Conservation (phyloP, 2,329 filamentous ascomycete genomes). For the Fusarium dlaminii region DNA sequence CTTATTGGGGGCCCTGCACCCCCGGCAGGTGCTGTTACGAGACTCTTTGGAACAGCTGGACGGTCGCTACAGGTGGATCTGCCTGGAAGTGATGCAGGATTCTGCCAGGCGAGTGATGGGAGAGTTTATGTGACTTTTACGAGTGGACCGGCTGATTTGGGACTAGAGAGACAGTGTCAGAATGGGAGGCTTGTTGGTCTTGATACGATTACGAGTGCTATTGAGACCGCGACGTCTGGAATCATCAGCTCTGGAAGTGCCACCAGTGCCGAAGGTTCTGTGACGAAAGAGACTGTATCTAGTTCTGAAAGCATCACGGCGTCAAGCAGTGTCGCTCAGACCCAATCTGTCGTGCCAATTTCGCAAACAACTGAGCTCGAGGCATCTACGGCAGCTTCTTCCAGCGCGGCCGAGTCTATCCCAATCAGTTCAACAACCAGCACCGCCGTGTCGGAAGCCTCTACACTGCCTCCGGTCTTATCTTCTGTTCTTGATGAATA, state of each 20-base stretch:
- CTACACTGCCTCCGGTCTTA: background rate
- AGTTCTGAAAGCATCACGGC: fast-evolving
- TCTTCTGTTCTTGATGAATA: background rate
- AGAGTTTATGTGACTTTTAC: background rate
- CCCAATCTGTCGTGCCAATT: background rate
- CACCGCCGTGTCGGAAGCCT: background rate
- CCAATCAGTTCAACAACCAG: background rate
- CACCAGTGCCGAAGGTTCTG: background rate
- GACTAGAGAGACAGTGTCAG: background rate
- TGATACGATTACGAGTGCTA: background rate
- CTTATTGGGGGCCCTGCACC: background rate
- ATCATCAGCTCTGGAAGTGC: fast-evolving
- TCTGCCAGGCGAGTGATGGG: background rate
- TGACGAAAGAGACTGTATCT: background rate
- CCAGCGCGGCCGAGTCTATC: background rate
- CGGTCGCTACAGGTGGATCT: background rate
- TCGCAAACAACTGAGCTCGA: background rate
- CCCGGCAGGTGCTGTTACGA: background rate
- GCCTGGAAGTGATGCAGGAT: background rate
- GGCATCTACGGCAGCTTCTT: background rate
- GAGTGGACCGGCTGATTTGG: background rate
- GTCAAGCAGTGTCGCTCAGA: background rate
- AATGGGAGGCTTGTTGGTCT: background rate
- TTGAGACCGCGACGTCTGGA: background rate
- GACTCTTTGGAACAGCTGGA: background rate